A percentile compares a stretch with the other conserved stretches of the same genome.
These are phyloP conservation scores for Saprolegnia parasitica DNA, from an alignment of 352 stramenopile genomes.

Conservation along the genomic window DNA sequence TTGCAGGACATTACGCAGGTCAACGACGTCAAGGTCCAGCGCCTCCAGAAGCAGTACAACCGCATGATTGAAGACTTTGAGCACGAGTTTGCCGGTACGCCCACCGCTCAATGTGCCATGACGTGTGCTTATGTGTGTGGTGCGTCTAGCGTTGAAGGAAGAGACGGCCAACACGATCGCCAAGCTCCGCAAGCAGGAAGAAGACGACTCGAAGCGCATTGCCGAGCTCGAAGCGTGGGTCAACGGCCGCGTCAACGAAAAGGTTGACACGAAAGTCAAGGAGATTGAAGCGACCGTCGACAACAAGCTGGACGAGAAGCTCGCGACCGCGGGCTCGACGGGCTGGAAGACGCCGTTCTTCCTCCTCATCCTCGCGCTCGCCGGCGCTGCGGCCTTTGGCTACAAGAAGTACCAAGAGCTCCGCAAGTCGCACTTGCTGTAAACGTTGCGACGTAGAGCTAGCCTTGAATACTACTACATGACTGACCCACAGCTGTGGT, in stretches of 20 bases:
- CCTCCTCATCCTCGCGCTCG: slow-evolving; percentile 64
- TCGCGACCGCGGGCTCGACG: slow-evolving; percentile 14
- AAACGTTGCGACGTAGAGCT: slow-evolving; percentile 30
- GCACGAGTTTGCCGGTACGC: slow-evolving; percentile 59
- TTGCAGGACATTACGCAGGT: slow-evolving; percentile 48
- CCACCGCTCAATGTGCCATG: no score
- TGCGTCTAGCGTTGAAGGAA: slow-evolving; percentile 62
- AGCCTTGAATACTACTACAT: neutral
- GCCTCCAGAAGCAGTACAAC: slow-evolving; percentile 73
- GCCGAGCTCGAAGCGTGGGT: slow-evolving; percentile 64
- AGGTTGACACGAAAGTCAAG: slow-evolving; percentile 53
- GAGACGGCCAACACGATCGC: slow-evolving; percentile 76
- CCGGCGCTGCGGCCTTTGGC: slow-evolving; percentile 44
- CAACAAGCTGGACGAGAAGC: slow-evolving; percentile 33
- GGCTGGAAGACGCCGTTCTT: slow-evolving; percentile 84
- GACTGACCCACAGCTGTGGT: neutral
- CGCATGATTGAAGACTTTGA: slow-evolving; percentile 82
- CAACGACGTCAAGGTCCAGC: slow-evolving; percentile 59
- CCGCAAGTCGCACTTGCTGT: slow-evolving; percentile 83
- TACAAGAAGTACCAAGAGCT: slow-evolving; percentile 89
- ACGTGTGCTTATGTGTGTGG: no score
- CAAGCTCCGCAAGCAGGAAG: slow-evolving; percentile 69
- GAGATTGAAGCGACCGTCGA: slow-evolving; percentile 68
- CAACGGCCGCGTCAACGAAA: slow-evolving; percentile 50
- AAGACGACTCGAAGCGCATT: slow-evolving; percentile 64